Evolutionary conservation across 2,329 filamentous ascomycete species (phyloP).

Genomic region (Penicillium polonicum): DNA sequence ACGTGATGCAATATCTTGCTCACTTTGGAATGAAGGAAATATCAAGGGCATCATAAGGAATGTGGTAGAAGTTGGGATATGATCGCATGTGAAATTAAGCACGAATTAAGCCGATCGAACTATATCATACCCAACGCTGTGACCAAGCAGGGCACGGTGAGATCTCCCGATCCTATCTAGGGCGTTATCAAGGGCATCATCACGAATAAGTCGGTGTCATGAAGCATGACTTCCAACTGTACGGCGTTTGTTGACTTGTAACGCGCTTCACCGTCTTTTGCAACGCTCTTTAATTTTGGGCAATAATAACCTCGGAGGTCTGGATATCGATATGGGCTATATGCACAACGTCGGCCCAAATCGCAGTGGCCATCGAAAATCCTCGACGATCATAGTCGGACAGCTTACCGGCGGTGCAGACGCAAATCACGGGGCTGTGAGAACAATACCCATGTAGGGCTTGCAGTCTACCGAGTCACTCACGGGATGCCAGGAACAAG

Average conservation of each 20-base stretch:
- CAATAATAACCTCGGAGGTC: conserved; percentile 18
- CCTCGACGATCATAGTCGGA: conserved; percentile 6
- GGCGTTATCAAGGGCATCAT: not conserved
- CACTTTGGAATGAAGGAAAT: conserved; percentile 1
- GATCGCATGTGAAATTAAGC: not conserved
- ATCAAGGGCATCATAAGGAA: not conserved
- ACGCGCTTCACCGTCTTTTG: conserved; percentile 27
- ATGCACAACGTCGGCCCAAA: conserved; percentile 16
- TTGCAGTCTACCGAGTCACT: conserved; percentile 1
- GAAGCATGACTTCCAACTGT: conserved; percentile 1
- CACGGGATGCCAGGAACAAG: conserved; percentile 6
- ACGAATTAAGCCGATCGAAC: not conserved
- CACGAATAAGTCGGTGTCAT: conserved; percentile 4
- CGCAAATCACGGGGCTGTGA: conserved; percentile 15
- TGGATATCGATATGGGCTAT: conserved; percentile 24
- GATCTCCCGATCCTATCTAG: not conserved
- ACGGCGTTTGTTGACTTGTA: conserved; percentile 14
- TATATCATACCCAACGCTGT: not conserved
- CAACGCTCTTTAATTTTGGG: conserved; percentile 8
- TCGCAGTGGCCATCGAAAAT: conserved; percentile 16
- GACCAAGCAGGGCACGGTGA: not conserved
- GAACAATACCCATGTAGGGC: conserved; percentile 12
- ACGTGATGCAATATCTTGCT: conserved; percentile 8
- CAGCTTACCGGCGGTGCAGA: conserved; percentile 26
- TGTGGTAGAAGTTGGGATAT: not conserved